Percentiles rank a stretch among this genome's conserved stretches.
These are phyloP conservation scores for Silene vulgaris DNA, from an alignment of 179 eudicot species.

Conservation along the genomic window DNA sequence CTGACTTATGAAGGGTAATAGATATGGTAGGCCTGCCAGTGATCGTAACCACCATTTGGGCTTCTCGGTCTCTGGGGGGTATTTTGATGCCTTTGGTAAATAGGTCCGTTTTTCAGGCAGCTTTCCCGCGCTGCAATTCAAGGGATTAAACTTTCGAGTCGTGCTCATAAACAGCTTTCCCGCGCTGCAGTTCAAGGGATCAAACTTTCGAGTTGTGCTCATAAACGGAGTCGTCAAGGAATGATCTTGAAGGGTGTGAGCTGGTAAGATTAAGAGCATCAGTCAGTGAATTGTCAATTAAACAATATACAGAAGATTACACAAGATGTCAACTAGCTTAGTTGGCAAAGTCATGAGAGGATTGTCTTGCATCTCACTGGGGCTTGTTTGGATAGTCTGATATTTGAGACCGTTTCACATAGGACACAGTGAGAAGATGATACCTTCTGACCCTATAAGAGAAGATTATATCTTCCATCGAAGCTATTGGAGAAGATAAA, in stretches of 20 bases:
- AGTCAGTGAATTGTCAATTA: neutral
- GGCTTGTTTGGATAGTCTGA: too few species aligned
- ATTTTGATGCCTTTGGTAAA: constrained; percentile 16
- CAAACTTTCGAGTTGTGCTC: constrained; percentile 14
- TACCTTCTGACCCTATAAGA: neutral
- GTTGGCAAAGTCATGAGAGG: too few species aligned
- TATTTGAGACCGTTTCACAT: too few species aligned
- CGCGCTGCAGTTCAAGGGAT: neutral
- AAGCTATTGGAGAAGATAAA: neutral
- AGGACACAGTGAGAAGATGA: neutral
- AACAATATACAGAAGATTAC: neutral
- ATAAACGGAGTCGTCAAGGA: constrained; percentile 10
- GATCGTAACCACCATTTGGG: constrained; percentile 21
- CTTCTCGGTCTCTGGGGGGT: constrained; percentile 18
- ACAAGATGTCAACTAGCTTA: neutral
- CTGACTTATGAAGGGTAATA: constrained; percentile 16
- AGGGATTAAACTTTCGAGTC: constrained; percentile 1
- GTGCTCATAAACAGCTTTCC: constrained; percentile 11
- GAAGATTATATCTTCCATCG: neutral
- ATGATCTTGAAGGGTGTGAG: constrained; percentile 8
- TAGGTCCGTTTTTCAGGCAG: constrained; percentile 3
- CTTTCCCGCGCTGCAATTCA: neutral
- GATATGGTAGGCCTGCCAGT: constrained; percentile 17
- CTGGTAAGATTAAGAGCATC: constrained; percentile 2
- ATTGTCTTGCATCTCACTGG: too few species aligned